phyloP scores from a whole-genome alignment of 768 basidiomycete genomes.

The Phylloporus sp. region DNA sequence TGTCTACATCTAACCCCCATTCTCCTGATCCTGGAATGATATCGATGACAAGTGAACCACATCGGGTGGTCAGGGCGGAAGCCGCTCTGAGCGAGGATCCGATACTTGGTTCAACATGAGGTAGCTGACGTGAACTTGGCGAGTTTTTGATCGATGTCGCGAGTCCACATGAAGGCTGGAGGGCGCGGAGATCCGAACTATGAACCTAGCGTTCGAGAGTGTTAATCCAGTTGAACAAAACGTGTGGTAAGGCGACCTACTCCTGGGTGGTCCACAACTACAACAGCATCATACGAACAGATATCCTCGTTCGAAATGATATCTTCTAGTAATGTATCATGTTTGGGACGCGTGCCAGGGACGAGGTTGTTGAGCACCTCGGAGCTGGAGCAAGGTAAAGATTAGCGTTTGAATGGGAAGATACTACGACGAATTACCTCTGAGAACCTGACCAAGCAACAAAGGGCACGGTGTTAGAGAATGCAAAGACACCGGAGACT shows the following conservation, averaged over 20 bases:
- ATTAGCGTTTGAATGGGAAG: not conserved
- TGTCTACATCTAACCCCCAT: constrained; percentile 33
- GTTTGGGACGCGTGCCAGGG: constrained; percentile 27
- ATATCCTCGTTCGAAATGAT: constrained; percentile 44
- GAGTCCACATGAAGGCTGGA: constrained; percentile 50
- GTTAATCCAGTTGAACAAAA: constrained; percentile 1
- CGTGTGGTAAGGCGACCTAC: constrained; percentile 40
- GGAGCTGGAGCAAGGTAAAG: constrained; percentile 37
- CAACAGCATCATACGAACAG: constrained; percentile 62
- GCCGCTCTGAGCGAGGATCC: constrained; percentile 36
- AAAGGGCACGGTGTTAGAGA: constrained; percentile 59
- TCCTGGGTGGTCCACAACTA: constrained; percentile 69
- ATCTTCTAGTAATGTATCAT: constrained; percentile 38
- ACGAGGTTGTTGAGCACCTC: constrained; percentile 43
- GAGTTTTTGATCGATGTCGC: constrained; percentile 45
- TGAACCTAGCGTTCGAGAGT: constrained; percentile 51
- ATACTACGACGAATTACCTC: constrained; percentile 36
- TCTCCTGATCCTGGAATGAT: constrained; percentile 37
- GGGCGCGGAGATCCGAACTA: constrained; percentile 68
- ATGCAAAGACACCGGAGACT: constrained; percentile 44
- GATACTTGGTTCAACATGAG: constrained; percentile 44
- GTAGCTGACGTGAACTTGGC: constrained; percentile 56
- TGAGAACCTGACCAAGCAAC: constrained; percentile 65
- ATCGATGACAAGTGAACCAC: constrained; percentile 48
- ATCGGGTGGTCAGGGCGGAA: constrained; percentile 45